A percentile compares a stretch with the other conserved stretches of the same genome.
Conservation (phyloP, 345 rosid species). For the Cardamine resedifolia region DNA sequence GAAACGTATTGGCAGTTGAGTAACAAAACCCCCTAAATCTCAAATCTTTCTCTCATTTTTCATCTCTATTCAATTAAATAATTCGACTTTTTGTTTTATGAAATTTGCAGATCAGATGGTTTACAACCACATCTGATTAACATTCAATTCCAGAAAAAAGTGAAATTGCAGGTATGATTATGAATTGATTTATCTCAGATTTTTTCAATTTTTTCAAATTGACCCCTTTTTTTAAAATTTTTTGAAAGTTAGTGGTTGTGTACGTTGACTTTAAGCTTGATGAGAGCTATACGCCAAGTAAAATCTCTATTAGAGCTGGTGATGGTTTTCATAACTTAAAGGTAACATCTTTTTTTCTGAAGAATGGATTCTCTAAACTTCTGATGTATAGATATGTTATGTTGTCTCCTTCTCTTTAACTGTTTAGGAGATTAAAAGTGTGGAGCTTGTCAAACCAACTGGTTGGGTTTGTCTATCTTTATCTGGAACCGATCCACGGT, state of each 20-base stretch:
- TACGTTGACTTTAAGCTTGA: slow-evolving; percentile 93
- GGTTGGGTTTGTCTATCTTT: no score
- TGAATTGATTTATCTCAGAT: background rate
- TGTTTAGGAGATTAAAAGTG: slow-evolving; percentile 75
- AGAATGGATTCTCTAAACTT: background rate
- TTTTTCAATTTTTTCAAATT: background rate
- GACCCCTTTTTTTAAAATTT: background rate
- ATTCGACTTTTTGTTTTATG: background rate
- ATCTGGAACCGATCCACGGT: slow-evolving; percentile 73
- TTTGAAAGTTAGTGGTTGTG: slow-evolving; percentile 62
- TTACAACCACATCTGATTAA: slow-evolving; percentile 93
- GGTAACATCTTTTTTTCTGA: slow-evolving; percentile 41
- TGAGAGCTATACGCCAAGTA: slow-evolving; percentile 91
- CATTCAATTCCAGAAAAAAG: slow-evolving; percentile 96
- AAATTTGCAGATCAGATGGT: slow-evolving; percentile 76
- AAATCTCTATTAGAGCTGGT: slow-evolving; percentile 81
- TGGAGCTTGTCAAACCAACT: no score
- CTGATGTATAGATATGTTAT: background rate
- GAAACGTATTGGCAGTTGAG: slow-evolving; percentile 91
- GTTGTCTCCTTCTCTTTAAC: slow-evolving; percentile 7
- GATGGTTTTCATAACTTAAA: slow-evolving; percentile 94
- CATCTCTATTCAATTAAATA: background rate
- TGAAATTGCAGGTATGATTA: slow-evolving; percentile 65
- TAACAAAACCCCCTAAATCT: background rate
- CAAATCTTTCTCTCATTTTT: background rate